Percentiles rank a stretch among this genome's conserved stretches.
Conservation (phyloP, 2,329 filamentous ascomycete genomes). For the Diaporthe capsici region DNA sequence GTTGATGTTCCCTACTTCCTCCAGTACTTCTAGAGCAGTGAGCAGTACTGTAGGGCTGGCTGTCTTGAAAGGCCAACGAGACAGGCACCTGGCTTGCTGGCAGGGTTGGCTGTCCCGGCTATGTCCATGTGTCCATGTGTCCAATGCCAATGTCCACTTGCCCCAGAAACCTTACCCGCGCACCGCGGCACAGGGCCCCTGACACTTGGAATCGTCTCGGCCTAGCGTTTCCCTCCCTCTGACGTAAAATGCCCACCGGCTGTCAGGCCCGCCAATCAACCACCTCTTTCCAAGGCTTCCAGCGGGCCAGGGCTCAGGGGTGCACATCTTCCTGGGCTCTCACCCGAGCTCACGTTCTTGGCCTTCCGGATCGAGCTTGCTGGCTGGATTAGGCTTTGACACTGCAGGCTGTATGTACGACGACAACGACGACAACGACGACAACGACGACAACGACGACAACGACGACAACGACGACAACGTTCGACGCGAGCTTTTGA, state of each 20-base stretch:
- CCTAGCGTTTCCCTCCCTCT: constrained; percentile 31
- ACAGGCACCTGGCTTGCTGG: constrained; percentile 14
- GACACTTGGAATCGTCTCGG: constrained; percentile 17
- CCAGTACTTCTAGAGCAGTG: background rate
- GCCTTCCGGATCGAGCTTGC: constrained; percentile 11
- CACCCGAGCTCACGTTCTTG: constrained; percentile 2
- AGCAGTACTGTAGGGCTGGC: background rate
- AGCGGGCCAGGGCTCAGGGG: background rate
- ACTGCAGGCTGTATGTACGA: constrained; percentile 24
- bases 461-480: background rate
- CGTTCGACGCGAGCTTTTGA: background rate
- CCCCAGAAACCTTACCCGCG: background rate
- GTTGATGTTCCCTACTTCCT: background rate
- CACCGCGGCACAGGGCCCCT: constrained; percentile 11
- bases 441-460: too few species aligned
- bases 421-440: background rate
- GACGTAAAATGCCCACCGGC: constrained; percentile 21
- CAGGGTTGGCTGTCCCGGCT: constrained; percentile 11
- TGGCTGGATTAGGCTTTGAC: constrained; percentile 2
- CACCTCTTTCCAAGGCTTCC: background rate
- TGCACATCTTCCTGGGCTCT: background rate
- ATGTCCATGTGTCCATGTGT: constrained; percentile 10
- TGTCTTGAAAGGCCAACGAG: constrained; percentile 23
- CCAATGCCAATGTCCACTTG: background rate
- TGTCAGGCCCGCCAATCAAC: constrained; percentile 30